phyloP scores from a whole-genome alignment of 768 basidiomycete genomes.

The Epithele typhae region DNA sequence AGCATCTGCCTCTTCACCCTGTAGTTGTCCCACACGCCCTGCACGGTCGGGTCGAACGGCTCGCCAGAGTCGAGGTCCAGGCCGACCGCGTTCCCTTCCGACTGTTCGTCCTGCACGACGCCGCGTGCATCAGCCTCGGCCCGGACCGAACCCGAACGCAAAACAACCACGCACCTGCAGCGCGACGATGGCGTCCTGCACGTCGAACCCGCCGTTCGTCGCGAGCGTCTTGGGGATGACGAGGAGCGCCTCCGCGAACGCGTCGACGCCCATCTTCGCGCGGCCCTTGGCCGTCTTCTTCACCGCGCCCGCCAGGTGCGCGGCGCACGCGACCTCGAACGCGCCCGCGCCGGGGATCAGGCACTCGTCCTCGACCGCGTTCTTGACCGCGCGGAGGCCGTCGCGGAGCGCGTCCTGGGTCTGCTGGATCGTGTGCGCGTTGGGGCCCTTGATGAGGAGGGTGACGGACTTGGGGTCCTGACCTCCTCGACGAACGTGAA shows the following conservation, averaged over 20 bases:
- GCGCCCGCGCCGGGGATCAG: constrained; percentile 97
- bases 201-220: constrained; percentile 94
- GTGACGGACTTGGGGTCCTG: constrained; percentile 92
- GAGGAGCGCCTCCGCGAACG: constrained; percentile 91
- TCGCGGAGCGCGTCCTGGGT: constrained; percentile 98
- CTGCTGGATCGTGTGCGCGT: constrained; percentile 92
- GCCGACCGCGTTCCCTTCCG: constrained; percentile 90
- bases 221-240: constrained; percentile 97
- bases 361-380: constrained; percentile 85
- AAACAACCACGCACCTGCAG: constrained; percentile 64
- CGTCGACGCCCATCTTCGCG: constrained; percentile 95
- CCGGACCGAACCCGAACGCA: neutral
- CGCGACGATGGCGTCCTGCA: constrained; percentile 90
- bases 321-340: constrained; percentile 91
- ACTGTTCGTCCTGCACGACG: constrained; percentile 87
- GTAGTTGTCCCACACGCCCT: constrained; percentile 99
- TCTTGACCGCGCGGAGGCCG: constrained; percentile 94
- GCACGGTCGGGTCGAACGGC: constrained; percentile 92
- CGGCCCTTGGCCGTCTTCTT: constrained; percentile 91
- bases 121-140: too few relatives aligned
- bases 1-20: constrained; percentile 98
- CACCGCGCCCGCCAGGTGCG: constrained; percentile 71
- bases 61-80: constrained; percentile 91
- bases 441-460: constrained; percentile 95
- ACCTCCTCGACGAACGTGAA: constrained; percentile 98